phyloP scores from a whole-genome alignment of 805 yeast genomes.

The Cyberlindnera maclurae region DNA sequence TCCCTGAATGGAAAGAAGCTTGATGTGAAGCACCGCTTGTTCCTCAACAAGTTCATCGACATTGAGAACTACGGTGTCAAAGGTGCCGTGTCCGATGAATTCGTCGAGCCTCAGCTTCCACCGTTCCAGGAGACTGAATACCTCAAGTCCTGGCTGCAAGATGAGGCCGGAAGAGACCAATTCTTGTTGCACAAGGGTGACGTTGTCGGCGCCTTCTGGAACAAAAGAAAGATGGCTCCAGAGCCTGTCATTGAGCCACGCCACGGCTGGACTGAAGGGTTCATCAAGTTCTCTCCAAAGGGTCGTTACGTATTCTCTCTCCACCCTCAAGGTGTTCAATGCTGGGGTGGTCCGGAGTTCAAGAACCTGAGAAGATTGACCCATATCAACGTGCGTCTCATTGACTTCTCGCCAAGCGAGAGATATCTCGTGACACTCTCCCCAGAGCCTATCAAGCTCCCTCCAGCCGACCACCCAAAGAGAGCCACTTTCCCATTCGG shows the following conservation, averaged over 20 bases:
- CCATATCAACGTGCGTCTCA: slow-evolving; percentile 83
- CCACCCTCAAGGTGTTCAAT: slow-evolving; percentile 90
- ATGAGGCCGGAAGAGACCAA: slow-evolving; percentile 86
- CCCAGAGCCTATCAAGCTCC: slow-evolving; percentile 69
- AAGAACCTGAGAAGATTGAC: slow-evolving; percentile 67
- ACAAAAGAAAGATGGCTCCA: slow-evolving; percentile 61
- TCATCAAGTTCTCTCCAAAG: slow-evolving; percentile 85
- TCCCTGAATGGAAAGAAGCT: slow-evolving; percentile 82
- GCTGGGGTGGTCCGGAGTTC: slow-evolving; percentile 90
- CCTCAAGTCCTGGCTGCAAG: slow-evolving; percentile 87
- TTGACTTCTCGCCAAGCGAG: slow-evolving; percentile 91
- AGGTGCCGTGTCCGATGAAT: slow-evolving; percentile 54
- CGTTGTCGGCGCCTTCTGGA: slow-evolving; percentile 82
- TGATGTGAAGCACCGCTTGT: slow-evolving; percentile 87
- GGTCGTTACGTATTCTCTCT: slow-evolving; percentile 84
- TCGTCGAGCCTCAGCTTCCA: slow-evolving; percentile 65
- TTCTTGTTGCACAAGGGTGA: slow-evolving; percentile 73
- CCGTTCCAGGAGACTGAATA: slow-evolving; percentile 72
- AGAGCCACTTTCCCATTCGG: slow-evolving; percentile 74
- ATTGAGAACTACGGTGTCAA: slow-evolving; percentile 70
- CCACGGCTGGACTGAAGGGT: slow-evolving; percentile 80
- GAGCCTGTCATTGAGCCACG: slow-evolving; percentile 76
- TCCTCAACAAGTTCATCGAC: slow-evolving; percentile 76
- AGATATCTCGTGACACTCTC: slow-evolving; percentile 86
- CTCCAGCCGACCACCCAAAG: slow-evolving; percentile 58